Evolutionary conservation across 305 asterid species (phyloP).

Genomic region (Fraxinus velutina): DNA sequence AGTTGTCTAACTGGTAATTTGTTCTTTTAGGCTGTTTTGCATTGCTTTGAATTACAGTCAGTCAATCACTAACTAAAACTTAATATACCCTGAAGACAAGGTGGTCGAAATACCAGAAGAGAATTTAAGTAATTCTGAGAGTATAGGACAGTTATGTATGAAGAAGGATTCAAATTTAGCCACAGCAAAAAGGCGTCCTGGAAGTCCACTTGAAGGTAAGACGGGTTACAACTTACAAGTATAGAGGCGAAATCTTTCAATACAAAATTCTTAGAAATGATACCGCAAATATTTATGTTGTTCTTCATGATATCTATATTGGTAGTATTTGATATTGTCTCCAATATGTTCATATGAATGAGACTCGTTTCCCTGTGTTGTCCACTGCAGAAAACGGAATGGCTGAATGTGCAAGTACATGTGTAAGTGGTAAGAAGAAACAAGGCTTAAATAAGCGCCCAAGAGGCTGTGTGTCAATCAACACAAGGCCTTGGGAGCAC

Average conservation of each 20-base stretch:
- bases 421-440: slow-evolving; percentile 46
- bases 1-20: slow-evolving; percentile 36
- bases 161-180: slow-evolving; percentile 35
- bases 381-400: slow-evolving; percentile 44
- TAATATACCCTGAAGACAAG: slow-evolving; percentile 42
- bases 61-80: slow-evolving; percentile 22
- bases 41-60: neutral
- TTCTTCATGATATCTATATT: neutral
- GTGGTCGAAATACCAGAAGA: slow-evolving; percentile 33
- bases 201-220: slow-evolving; percentile 52
- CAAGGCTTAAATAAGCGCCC: slow-evolving; percentile 47
- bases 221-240: neutral
- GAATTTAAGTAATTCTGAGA: slow-evolving; percentile 24
- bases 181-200: slow-evolving; percentile 53
- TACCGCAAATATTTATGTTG: neutral
- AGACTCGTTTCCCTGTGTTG: slow-evolving; percentile 19
- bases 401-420: slow-evolving; percentile 23
- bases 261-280: neutral
- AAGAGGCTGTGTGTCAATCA: slow-evolving; percentile 41
- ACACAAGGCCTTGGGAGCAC: slow-evolving; percentile 82
- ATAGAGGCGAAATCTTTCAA: neutral
- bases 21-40: slow-evolving; percentile 14
- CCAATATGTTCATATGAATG: slow-evolving; percentile 15
- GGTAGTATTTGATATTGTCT: slow-evolving; percentile 17
- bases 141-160: slow-evolving; percentile 27